These are phyloP conservation scores for Achlya hypogyna DNA, from an alignment of 352 stramenopile species.

Conservation along the genomic window DNA sequence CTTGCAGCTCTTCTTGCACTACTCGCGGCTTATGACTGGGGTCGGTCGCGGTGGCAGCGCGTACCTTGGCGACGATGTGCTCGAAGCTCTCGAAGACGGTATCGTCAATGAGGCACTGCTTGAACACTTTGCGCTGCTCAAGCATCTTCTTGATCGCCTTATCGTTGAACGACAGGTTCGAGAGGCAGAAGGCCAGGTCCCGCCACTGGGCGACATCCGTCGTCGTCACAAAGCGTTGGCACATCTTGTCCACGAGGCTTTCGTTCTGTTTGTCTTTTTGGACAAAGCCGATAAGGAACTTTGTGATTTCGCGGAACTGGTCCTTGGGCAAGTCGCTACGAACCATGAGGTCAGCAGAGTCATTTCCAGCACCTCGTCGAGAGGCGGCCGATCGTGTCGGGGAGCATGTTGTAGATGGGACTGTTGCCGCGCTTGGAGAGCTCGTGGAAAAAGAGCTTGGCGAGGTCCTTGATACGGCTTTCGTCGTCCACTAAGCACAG, in stretches of 20 bases:
- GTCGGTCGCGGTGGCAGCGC: constrained; percentile 35
- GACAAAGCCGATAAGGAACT: constrained; percentile 96
- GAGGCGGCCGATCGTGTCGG: constrained; percentile 94
- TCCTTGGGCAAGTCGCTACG: constrained; percentile 67
- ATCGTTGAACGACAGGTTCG: constrained; percentile 89
- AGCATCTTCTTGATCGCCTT: constrained; percentile 90
- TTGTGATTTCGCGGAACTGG: constrained; percentile 90
- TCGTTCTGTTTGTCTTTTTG: constrained; percentile 92
- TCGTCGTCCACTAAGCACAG: constrained; percentile 93
- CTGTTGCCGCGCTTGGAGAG: constrained; percentile 94
- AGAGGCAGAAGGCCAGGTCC: constrained; percentile 93
- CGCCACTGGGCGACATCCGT: constrained; percentile 49
- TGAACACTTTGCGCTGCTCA: constrained; percentile 85
- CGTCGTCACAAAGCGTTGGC: constrained; percentile 87
- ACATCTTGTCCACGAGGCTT: constrained; percentile 90
- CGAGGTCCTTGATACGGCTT: constrained; percentile 86
- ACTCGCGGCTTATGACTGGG: neutral
- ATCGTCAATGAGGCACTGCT: constrained; percentile 84
- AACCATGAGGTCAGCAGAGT: neutral
- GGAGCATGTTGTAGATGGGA: constrained; percentile 98
- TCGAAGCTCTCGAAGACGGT: constrained; percentile 88
- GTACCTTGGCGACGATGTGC: constrained; percentile 67
- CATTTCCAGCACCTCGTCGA: constrained; percentile 41
- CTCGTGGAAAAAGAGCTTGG: constrained; percentile 95
- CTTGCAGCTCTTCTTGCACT: constrained; percentile 25